Base-by-base conservation (phyloP, 164 flowering plant genomes). In the Umbilicus rupestris region DNA sequence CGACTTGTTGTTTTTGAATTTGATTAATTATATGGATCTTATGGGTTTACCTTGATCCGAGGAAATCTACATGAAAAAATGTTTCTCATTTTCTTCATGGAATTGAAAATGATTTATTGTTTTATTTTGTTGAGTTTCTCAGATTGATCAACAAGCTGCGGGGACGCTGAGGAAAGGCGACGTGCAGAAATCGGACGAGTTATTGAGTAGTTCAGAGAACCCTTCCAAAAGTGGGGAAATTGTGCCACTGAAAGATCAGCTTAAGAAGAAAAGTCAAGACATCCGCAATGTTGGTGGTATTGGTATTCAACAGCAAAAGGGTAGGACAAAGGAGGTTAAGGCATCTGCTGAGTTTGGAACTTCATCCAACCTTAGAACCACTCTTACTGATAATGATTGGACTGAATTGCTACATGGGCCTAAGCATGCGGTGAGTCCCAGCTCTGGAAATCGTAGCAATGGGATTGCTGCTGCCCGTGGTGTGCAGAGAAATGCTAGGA, bases 111-210 rank as follows among this genome's bases (percentile, higher is more conserved):
- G 8, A 55, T 55, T n/a, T 35, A 37, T 12, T 31, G 1, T 62
- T 62, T 4, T 0, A 6, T n/a, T 46, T 22, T 47, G 57, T 73
- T 73, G 68, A 58, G 62, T 65, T 66, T 37, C 55, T 59, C 81
- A 94, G 98, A 89, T 94, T 68, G 97, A 94, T 69, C 96, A 90
- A 76, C 91, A 86, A 87, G 98, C 98, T 39, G 97, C 96, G 26
- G 96, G 89, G 58, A 87, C 97, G 60, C 85, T 94, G 6, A 55
- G 79, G 9, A 89, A 89, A 80, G 72, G 75, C 39, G 95, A 94
- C 63, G 79, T 45, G 69, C 74, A 73, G 46, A 74, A 46, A 64
- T 70, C 79, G 0, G 85, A 78, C 58, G 83, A 66, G 39, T 62
- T 62, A n/a, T 55, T 72, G 3, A 45, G 68, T 3, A 64, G 68